These are phyloP conservation scores for Macrocybe gigantea DNA, from an alignment of 768 basidiomycete species.

Conservation along the genomic window DNA sequence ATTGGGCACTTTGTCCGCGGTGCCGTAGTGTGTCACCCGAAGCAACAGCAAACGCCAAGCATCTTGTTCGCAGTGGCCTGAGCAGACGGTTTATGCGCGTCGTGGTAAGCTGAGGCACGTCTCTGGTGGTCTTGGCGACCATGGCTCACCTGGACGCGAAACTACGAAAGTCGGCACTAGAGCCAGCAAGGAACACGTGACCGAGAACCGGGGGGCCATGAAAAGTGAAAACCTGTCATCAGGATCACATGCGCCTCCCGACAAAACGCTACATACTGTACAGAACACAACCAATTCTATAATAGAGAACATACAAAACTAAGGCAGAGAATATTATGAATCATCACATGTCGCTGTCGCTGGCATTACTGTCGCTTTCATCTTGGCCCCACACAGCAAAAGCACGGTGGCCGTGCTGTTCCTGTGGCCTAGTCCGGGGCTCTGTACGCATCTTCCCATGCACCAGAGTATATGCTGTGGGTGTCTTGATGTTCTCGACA, in stretches of 20 bases:
- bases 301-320: not conserved
- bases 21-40: not conserved
- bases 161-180: not conserved
- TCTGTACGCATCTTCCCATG: conserved; percentile 9
- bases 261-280: too few species aligned
- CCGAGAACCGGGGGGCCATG: too few species aligned
- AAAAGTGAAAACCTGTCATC: too few species aligned
- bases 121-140: not conserved
- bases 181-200: too few species aligned
- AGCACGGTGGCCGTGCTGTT: conserved; percentile 41
- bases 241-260: too few species aligned
- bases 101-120: conserved; percentile 9
- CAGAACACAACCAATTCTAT: too few species aligned
- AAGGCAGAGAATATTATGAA: not conserved
- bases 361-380: conserved; percentile 81
- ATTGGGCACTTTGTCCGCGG: not conserved
- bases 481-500: conserved; percentile 50
- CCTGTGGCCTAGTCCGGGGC: conserved; percentile 27
- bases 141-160: too few species aligned
- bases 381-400: conserved; percentile 89
- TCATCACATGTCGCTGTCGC: conserved; percentile 49
- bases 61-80: conserved; percentile 17
- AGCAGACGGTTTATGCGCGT: conserved; percentile 17
- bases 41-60: conserved; percentile 12
- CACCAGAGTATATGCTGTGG: conserved; percentile 41